Conservation (phyloP, 129 eudicot species). For the Kitagawia praeruptora region DNA sequence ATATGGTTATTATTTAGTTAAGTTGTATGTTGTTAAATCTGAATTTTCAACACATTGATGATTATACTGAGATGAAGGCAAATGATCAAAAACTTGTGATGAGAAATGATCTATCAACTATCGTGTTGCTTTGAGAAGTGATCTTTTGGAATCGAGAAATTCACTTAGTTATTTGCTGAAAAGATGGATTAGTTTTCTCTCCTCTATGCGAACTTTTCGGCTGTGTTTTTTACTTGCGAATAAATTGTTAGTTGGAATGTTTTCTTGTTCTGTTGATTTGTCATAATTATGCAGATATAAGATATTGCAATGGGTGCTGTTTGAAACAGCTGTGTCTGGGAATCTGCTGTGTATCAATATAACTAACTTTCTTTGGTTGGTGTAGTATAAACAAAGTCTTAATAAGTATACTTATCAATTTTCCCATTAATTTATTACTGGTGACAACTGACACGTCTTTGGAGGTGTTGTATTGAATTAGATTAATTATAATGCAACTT, state of each 20-base stretch:
- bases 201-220: background rate
- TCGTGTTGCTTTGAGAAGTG: background rate
- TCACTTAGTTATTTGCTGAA: background rate
- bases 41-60: background rate
- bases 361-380: background rate
- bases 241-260: background rate
- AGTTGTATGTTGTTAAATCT: background rate
- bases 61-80: background rate
- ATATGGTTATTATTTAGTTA: background rate
- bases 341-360: background rate
- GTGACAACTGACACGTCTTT: background rate
- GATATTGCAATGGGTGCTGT: background rate
- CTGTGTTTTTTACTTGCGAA: background rate
- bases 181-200: too few relatives aligned
- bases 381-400: background rate
- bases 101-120: background rate
- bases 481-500: background rate
- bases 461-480: background rate
- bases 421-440: background rate
- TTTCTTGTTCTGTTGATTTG: background rate
- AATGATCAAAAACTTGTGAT: background rate
- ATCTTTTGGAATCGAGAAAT: background rate
- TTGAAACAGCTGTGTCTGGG: background rate
- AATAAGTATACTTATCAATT: background rate
- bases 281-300: background rate